Percentiles rank a stretch among this genome's conserved stretches.
phyloP scores from a whole-genome alignment of 495 filamentous ascomycete genomes.

The Thozetella sp. region DNA sequence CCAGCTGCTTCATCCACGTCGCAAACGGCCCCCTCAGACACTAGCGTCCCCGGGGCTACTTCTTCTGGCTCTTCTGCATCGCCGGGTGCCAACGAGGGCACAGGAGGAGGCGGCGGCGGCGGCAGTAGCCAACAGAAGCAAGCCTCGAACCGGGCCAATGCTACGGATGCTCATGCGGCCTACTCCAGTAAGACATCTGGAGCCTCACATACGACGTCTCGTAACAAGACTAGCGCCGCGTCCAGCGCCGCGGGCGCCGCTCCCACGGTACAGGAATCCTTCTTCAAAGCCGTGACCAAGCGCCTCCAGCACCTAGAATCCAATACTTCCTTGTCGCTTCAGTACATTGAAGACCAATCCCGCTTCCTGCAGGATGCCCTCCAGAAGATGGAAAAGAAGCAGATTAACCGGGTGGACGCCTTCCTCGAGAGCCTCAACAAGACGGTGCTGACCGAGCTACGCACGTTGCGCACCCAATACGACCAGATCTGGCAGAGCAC shows the following conservation, averaged over 20 bases:
- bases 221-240: conserved; percentile 43
- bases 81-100: not conserved
- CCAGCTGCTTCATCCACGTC: conserved; percentile 2
- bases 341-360: conserved; percentile 97
- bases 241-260: conserved; percentile 60
- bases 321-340: conserved; percentile 88
- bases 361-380: conserved; percentile 90
- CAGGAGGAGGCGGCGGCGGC: not conserved
- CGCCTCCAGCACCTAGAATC: conserved; percentile 87
- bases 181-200: conserved; percentile 4
- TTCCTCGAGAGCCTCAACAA: conserved; percentile 85
- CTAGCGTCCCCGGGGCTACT: conserved; percentile 1
- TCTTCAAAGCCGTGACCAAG: conserved; percentile 96
- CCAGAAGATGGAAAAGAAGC: conserved; percentile 84
- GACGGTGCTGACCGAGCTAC: conserved; percentile 85
- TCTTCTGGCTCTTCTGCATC: conserved; percentile 5
- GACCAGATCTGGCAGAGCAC: conserved; percentile 97
- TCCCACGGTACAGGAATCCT: conserved; percentile 91
- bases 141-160: conserved; percentile 6
- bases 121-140: conserved; percentile 8
- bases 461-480: conserved; percentile 80
- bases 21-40: not conserved
- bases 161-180: conserved; percentile 7
- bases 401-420: conserved; percentile 76
- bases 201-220: conserved; percentile 17